phyloP scores from a whole-genome alignment of 495 filamentous ascomycete genomes.

The Tuber microsphaerosporum region DNA sequence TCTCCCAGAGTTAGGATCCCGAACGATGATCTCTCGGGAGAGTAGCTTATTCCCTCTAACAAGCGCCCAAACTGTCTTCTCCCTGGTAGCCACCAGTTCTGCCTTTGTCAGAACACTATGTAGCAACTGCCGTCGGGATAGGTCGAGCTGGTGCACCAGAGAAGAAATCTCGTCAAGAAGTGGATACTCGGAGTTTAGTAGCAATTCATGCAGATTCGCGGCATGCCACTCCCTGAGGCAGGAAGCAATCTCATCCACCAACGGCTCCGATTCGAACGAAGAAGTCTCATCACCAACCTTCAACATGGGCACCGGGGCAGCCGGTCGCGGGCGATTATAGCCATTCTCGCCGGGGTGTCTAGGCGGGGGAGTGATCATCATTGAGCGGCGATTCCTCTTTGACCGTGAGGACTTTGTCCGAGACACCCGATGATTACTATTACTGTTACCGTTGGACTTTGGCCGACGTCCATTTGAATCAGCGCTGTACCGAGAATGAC shows the following conservation, averaged over 20 bases:
- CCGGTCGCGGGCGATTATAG: slow-evolving; percentile 63
- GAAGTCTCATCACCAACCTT: slow-evolving; percentile 96
- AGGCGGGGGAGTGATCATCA: slow-evolving; percentile 35
- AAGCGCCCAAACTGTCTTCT: slow-evolving; percentile 89
- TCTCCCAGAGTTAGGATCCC: slow-evolving; percentile 74
- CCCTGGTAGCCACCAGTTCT: slow-evolving; percentile 67
- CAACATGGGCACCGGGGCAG: slow-evolving; percentile 91
- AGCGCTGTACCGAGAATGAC: slow-evolving; percentile 15
- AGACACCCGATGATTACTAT: background rate
- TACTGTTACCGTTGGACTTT: slow-evolving; percentile 15
- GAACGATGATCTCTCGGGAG: slow-evolving; percentile 83
- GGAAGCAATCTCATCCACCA: slow-evolving; percentile 95
- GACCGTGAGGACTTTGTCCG: slow-evolving; percentile 22
- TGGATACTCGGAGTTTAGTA: slow-evolving; percentile 71
- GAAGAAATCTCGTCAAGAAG: slow-evolving; percentile 72
- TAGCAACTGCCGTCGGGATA: slow-evolving; percentile 77
- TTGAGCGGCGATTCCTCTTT: slow-evolving; percentile 23
- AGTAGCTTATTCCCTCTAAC: slow-evolving; percentile 90
- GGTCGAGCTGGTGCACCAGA: slow-evolving; percentile 70
- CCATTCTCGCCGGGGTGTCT: slow-evolving; percentile 48
- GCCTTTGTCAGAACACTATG: slow-evolving; percentile 83
- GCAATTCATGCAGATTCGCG: slow-evolving; percentile 87
- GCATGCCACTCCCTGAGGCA: slow-evolving; percentile 97
- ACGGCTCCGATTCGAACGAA: slow-evolving; percentile 75
- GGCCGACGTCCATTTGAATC: slow-evolving; percentile 6